Percentiles rank a stretch among this genome's conserved stretches.
phyloP scores from a whole-genome alignment of 2,329 filamentous ascomycete genomes.

The Fusarium anthophilum region DNA sequence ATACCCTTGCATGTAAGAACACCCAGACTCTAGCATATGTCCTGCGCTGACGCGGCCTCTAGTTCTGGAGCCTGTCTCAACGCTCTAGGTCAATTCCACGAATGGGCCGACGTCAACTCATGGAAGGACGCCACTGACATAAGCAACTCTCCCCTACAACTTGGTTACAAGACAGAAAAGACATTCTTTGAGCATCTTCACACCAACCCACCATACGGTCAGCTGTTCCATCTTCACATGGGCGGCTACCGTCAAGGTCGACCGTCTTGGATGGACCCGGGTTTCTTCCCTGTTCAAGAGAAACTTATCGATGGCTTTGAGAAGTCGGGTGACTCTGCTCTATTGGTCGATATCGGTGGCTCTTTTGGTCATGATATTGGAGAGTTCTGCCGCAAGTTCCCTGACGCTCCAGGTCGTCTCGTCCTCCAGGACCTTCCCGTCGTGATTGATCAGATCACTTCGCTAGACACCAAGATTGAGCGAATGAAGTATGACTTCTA shows the following conservation, averaged over 20 bases:
- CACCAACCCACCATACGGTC: slow-evolving; percentile 42
- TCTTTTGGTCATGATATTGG: slow-evolving; percentile 49
- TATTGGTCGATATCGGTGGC: slow-evolving; percentile 51
- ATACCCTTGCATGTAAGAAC: slow-evolving; percentile 46
- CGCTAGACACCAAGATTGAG: slow-evolving; percentile 45
- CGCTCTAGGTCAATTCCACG: slow-evolving; percentile 42
- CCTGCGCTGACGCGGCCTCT: background rate
- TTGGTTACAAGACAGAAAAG: slow-evolving; percentile 47
- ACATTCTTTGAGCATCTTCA: slow-evolving; percentile 49
- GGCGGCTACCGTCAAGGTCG: slow-evolving; percentile 48
- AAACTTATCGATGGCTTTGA: slow-evolving; percentile 44
- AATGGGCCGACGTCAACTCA: slow-evolving; percentile 42
- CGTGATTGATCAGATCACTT: slow-evolving; percentile 48
- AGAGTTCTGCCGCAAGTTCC: slow-evolving; percentile 48
- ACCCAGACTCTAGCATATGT: accelerated
- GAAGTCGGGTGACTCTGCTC: slow-evolving; percentile 32
- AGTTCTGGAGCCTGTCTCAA: slow-evolving; percentile 29
- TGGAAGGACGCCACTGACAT: slow-evolving; percentile 46
- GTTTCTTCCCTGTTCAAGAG: slow-evolving; percentile 49
- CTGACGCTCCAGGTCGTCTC: slow-evolving; percentile 51
- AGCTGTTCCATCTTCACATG: slow-evolving; percentile 53
- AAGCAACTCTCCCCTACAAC: slow-evolving; percentile 44
- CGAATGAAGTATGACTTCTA: slow-evolving; percentile 57
- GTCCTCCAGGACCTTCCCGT: slow-evolving; percentile 59
- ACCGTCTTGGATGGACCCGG: slow-evolving; percentile 47